Evolutionary conservation across 2,329 filamentous ascomycete genomes (phyloP), one percentile per base, ranked within the genome.

Genomic region (Aspergillus awamori): DNA sequence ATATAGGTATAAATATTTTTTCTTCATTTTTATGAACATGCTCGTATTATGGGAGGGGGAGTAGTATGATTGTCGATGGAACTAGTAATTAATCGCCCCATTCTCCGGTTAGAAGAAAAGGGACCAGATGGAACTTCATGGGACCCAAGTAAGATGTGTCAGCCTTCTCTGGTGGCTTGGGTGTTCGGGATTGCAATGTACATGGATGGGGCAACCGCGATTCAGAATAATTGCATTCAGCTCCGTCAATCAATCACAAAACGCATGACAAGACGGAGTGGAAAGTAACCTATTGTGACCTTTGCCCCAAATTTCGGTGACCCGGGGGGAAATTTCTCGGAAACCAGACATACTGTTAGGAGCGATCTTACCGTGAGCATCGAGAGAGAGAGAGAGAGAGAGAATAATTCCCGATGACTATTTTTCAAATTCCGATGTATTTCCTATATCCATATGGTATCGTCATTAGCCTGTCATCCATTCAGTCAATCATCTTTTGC

Each of bases 31-130:
- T 15, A 36, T 36, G 33, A 11, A 13, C 33, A 11, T 36, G 10
- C 33, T 36, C 33, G 33, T 36, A 36, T 36, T 6, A 13, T 36
- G 33, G 33, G 33, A 36, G 11, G 33, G 11, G 33, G 11, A 11
- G 28, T 10, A 45, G 22, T 11, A 24, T 45, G 41, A 24, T 45
- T 45, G 41, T 33, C 26, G 47, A 51, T n/a, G 24, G 30, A n/a
- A 51, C 28, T 55, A 52, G 28, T 55, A 24, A 58, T 54, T 51
- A 48, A 57, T 57, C 60, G 60, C 60, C 60, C 63, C 64, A 63
- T 61, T 57, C 52, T 63, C 28, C 59, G 47, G n/a, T 51, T 60
- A 45, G 57, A 60, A 54, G 54, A 55, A 52, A 58, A 59, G 51
- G 41, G 54, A 20, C 47, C 8, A n/a, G 30, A 51, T 11, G 26